Percentiles rank a stretch among this genome's conserved stretches.
Conservation (phyloP, 2,329 filamentous ascomycete species). For the Zopfia rhizophila region DNA sequence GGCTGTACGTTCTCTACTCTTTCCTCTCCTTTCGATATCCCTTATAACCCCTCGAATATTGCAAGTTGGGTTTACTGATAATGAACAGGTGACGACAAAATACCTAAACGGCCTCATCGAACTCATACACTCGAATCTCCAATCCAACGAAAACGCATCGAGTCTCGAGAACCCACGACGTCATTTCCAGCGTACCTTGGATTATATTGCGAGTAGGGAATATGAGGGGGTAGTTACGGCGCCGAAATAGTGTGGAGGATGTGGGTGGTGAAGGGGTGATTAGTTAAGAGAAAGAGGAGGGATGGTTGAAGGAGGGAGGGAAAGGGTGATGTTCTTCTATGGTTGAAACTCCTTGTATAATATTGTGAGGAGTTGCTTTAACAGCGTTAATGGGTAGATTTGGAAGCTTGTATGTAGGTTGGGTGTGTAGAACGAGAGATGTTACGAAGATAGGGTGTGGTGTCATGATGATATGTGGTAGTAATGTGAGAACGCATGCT, state of each 20-base stretch:
- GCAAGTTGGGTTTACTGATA: conserved; percentile 17
- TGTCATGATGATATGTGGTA: no score
- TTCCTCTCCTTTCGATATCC: neutral
- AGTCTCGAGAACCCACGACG: conserved; percentile 89
- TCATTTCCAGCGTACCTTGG: conserved; percentile 93
- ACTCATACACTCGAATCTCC: conserved; percentile 95
- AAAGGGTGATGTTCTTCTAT: no score
- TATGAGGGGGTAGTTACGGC: conserved; percentile 91
- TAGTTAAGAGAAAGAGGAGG: no score
- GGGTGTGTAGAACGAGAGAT: no score
- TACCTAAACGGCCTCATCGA: conserved; percentile 98
- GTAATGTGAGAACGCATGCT: no score
- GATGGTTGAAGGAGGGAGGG: no score
- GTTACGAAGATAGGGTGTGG: no score
- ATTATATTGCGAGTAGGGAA: conserved; percentile 90
- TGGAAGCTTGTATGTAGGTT: no score
- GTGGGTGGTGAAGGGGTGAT: no score
- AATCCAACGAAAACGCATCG: conserved; percentile 83
- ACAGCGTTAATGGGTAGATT: no score
- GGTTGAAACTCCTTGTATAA: no score
- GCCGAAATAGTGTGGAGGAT: conserved; percentile 54
- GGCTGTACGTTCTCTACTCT: conserved; percentile 67
- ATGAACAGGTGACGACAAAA: conserved; percentile 84
- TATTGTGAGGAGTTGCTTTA: no score
- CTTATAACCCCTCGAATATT: neutral